These are phyloP conservation scores for Aquilaria yunnanensis DNA, from an alignment of 345 rosid species.

Conservation along the genomic window DNA sequence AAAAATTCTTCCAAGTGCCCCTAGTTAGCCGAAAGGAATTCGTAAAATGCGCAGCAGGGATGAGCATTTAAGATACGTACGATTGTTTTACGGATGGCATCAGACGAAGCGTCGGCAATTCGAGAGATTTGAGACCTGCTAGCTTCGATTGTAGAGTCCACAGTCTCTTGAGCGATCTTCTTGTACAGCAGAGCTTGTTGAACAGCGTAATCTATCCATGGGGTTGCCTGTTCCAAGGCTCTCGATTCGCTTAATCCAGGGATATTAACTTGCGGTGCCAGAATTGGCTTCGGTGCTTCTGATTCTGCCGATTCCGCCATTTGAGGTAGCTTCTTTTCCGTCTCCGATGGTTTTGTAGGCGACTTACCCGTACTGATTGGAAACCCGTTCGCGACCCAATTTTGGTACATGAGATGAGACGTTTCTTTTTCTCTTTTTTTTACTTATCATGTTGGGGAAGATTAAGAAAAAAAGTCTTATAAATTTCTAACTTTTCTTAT, in stretches of 20 bases:
- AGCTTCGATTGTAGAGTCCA: slow-evolving; percentile 40
- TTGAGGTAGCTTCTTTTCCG: neutral
- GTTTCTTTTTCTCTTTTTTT: too few relatives aligned
- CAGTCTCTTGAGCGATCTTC: slow-evolving; percentile 34
- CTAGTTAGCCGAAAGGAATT: neutral
- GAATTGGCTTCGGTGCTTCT: slow-evolving; percentile 13
- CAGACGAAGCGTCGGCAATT: slow-evolving; percentile 55
- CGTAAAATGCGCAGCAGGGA: neutral
- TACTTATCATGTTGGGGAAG: too few relatives aligned
- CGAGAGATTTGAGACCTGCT: slow-evolving; percentile 51
- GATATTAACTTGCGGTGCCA: slow-evolving; percentile 8
- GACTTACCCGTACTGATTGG: too few relatives aligned
- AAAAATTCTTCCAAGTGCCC: neutral
- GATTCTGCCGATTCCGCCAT: slow-evolving; percentile 57
- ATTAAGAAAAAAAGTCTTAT: too few relatives aligned
- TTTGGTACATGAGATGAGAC: too few relatives aligned
- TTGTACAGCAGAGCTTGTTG: slow-evolving; percentile 56
- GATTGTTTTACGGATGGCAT: slow-evolving; percentile 49
- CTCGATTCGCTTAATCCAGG: slow-evolving; percentile 29
- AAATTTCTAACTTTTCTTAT: too few relatives aligned
- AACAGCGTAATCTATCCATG: slow-evolving; percentile 71
- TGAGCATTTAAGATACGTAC: slow-evolving; percentile 29
- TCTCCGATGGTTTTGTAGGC: neutral
- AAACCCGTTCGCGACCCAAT: too few relatives aligned
- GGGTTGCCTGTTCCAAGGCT: slow-evolving; percentile 37